These are phyloP conservation scores for Artemisia annua DNA, from an alignment of 129 eudicot genomes.

Conservation along the genomic window DNA sequence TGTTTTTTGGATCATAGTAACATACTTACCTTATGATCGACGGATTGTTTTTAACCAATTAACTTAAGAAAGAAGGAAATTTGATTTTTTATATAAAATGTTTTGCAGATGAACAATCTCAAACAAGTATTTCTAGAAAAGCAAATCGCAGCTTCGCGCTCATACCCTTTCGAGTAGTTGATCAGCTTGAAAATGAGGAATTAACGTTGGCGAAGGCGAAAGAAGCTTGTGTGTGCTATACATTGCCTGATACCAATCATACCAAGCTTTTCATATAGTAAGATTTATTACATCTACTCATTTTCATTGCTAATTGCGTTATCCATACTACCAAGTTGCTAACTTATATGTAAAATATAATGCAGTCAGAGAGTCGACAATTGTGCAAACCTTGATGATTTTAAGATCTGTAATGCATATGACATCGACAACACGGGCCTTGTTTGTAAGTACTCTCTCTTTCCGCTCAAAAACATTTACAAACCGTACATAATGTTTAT, in stretches of 20 bases:
- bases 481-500: neutral
- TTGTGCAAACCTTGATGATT: conserved; percentile 63
- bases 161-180: conserved; percentile 54
- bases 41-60: too few species aligned
- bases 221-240: conserved; percentile 70
- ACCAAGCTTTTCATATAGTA: conserved; percentile 55
- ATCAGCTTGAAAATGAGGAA: conserved; percentile 1
- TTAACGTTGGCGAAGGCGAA: conserved; percentile 14
- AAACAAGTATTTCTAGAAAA: conserved; percentile 54
- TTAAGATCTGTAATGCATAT: conserved; percentile 72
- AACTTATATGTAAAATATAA: neutral
- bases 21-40: too few species aligned
- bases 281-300: conserved; percentile 19
- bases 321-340: neutral
- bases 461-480: neutral
- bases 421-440: conserved; percentile 97
- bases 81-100: neutral
- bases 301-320: neutral
- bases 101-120: conserved; percentile 48
- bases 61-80: too few species aligned
- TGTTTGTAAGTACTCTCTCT: conserved; percentile 67
- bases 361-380: conserved; percentile 84
- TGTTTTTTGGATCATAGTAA: too few species aligned
- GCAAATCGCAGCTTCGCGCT: conserved; percentile 62
- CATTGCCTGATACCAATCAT: conserved; percentile 54